Conservation (phyloP, 352 stramenopile species). For the Phytophthora crassamura region DNA sequence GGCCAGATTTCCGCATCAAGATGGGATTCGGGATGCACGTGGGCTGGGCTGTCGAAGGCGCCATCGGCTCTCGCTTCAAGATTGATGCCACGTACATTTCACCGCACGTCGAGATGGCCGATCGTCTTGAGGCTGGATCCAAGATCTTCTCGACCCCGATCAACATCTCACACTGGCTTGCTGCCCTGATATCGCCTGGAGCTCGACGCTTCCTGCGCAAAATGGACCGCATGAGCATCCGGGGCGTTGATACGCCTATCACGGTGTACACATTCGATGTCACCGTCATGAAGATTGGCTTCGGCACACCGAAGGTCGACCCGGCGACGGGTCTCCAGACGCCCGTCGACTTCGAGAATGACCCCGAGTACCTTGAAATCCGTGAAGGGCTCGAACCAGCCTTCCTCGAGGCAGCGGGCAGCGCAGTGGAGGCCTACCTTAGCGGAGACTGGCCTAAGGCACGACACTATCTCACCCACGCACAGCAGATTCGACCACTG, state of each 20-base stretch:
- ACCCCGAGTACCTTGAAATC: constrained; percentile 86
- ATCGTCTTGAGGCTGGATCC: constrained; percentile 94
- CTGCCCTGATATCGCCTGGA: constrained; percentile 65
- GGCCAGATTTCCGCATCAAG: constrained; percentile 79
- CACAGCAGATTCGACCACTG: constrained; percentile 74
- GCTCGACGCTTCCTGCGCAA: constrained; percentile 82
- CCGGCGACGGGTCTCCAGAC: constrained; percentile 62
- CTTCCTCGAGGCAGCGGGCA: constrained; percentile 74
- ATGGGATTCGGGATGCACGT: constrained; percentile 97
- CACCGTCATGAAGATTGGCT: constrained; percentile 78
- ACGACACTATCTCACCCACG: constrained; percentile 74
- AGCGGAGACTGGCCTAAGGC: constrained; percentile 78
- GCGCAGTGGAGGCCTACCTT: constrained; percentile 80
- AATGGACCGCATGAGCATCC: constrained; percentile 88
- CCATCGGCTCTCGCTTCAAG: constrained; percentile 95
- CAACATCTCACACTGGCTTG: constrained; percentile 89
- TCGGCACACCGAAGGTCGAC: constrained; percentile 78
- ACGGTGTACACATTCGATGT: constrained; percentile 91
- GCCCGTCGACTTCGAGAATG: constrained; percentile 83
- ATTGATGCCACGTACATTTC: constrained; percentile 98
- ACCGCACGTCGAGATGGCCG: constrained; percentile 94
- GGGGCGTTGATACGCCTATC: constrained; percentile 79
- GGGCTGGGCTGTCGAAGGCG: constrained; percentile 96
- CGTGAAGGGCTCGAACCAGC: constrained; percentile 80
- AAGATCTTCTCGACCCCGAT: constrained; percentile 92